Conservation (phyloP, 106 monocot species). For the Dendrobium huoshanense region DNA sequence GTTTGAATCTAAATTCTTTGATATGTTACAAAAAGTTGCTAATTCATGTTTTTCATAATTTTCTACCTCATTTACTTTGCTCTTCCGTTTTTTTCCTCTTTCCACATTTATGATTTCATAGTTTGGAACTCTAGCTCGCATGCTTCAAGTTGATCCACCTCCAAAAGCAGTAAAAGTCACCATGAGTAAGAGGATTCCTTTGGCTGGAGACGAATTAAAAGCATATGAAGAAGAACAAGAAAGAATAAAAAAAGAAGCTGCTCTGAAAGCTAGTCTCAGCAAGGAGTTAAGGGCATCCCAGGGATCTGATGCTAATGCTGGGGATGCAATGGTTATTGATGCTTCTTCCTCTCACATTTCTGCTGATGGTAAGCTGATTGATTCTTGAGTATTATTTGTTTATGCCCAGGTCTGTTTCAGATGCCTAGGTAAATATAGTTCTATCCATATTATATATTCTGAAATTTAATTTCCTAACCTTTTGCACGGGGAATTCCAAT, state of each 20-base stretch:
- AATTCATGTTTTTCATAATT: background rate
- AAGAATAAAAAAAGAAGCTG: conserved; percentile 71
- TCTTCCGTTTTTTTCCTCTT: background rate
- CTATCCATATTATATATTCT: no score
- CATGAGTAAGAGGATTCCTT: conserved; percentile 83
- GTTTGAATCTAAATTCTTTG: background rate
- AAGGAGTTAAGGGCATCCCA: conserved; percentile 55
- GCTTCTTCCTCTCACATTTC: conserved; percentile 28
- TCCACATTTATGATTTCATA: conserved; percentile 17
- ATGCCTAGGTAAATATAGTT: no score
- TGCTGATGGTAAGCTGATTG: conserved; percentile 39
- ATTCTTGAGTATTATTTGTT: conserved; percentile 1
- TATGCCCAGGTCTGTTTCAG: background rate
- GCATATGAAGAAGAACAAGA: conserved; percentile 92
- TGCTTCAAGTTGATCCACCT: conserved; percentile 99
- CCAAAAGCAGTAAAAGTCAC: conserved; percentile 98
- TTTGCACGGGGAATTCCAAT: background rate
- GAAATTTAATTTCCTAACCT: no score
- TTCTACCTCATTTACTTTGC: background rate
- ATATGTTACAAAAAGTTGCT: background rate
- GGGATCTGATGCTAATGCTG: conserved; percentile 41
- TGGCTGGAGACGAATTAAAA: conserved; percentile 88
- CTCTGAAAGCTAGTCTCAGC: conserved; percentile 50
- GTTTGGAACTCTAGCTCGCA: conserved; percentile 97
- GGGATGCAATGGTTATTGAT: conserved; percentile 88